Percentiles rank a stretch among this genome's conserved stretches.
Evolutionary conservation across 2,329 filamentous ascomycete genomes (phyloP).

Genomic region (Zymoseptoria tritici): DNA sequence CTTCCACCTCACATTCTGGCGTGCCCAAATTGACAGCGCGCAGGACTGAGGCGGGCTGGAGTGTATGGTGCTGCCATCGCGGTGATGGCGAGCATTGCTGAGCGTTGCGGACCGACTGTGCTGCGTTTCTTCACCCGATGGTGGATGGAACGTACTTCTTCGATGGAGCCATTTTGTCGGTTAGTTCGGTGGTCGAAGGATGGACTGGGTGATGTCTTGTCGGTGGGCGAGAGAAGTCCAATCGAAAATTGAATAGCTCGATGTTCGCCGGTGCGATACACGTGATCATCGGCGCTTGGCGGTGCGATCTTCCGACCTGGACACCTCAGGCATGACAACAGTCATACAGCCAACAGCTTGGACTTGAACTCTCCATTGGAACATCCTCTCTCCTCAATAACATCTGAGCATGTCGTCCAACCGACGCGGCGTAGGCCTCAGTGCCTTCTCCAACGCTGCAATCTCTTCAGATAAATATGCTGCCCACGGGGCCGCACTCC

Average conservation of each 20-base stretch:
- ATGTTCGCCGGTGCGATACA: constrained; percentile 1
- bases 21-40: constrained; percentile 29
- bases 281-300: constrained; percentile 4
- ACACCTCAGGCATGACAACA: background rate
- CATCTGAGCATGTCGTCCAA: constrained; percentile 36
- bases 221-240: constrained; percentile 14
- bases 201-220: constrained; percentile 11
- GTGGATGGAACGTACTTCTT: constrained; percentile 49
- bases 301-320: background rate
- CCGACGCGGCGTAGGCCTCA: constrained; percentile 80
- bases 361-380: background rate
- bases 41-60: constrained; percentile 29
- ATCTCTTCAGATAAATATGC: constrained; percentile 86
- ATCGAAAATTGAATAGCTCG: constrained; percentile 10
- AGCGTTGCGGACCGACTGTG: constrained; percentile 65
- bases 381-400: background rate
- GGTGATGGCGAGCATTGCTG: constrained; percentile 42
- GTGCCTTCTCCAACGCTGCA: constrained; percentile 77
- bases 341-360: background rate
- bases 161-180: constrained; percentile 47
- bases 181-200: constrained; percentile 35
- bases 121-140: constrained; percentile 47
- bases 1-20: constrained; percentile 29
- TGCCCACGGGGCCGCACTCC: constrained; percentile 79
- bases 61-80: constrained; percentile 19